These are phyloP conservation scores for Moringa oleifera DNA, from an alignment of 345 rosid genomes.

Conservation along the genomic window DNA sequence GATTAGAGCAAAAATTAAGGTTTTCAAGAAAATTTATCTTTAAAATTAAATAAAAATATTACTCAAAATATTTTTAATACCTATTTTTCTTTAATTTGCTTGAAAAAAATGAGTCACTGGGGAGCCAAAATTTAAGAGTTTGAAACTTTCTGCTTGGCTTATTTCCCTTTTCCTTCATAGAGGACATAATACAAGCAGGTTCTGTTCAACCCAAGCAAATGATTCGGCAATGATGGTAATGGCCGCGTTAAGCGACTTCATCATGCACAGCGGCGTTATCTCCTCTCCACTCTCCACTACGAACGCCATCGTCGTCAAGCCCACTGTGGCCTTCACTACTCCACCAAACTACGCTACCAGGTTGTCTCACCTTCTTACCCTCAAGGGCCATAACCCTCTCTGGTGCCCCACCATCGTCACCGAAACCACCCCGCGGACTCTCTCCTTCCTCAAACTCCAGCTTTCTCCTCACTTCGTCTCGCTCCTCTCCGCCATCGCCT, in stretches of 20 bases:
- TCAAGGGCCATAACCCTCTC: slow-evolving; percentile 33
- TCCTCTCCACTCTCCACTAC: slow-evolving; percentile 2
- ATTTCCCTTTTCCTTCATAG: no score
- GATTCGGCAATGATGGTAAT: no score
- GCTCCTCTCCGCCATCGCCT: slow-evolving; percentile 42
- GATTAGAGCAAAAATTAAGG: no score
- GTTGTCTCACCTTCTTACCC: slow-evolving; percentile 36
- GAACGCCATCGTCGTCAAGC: slow-evolving; percentile 15
- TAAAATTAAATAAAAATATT: no score
- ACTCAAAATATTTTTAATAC: no score
- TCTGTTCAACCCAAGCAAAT: no score
- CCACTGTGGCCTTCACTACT: slow-evolving; percentile 48
- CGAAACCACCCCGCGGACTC: slow-evolving; percentile 30
- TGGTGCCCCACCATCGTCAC: slow-evolving; percentile 59
- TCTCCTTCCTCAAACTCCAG: slow-evolving; percentile 22
- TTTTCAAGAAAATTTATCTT: no score
- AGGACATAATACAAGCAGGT: no score
- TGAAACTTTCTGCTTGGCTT: no score
- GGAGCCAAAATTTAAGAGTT: no score
- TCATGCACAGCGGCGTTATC: not conserved
- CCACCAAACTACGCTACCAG: slow-evolving; percentile 46
- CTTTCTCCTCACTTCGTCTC: slow-evolving; percentile 34
- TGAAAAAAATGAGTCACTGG: no score
- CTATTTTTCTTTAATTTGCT: no score
- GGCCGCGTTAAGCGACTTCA: not conserved